Percentiles rank a stretch among this genome's conserved stretches.
phyloP scores from a whole-genome alignment of 2,329 filamentous ascomycete genomes.

The Byssochlamys sp. region DNA sequence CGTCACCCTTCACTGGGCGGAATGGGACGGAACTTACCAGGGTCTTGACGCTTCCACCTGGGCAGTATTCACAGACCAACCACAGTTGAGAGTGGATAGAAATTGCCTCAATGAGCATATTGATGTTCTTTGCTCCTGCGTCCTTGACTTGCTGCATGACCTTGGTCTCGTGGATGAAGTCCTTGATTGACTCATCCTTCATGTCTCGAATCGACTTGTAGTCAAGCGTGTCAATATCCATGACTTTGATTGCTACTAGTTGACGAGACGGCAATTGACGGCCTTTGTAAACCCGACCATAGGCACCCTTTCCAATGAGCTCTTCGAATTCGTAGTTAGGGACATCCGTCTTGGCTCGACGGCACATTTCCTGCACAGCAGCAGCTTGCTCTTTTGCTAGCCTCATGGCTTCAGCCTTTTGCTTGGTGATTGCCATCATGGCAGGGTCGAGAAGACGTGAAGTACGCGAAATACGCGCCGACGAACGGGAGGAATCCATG shows the following conservation, averaged over 20 bases:
- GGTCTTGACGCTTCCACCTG: conserved; percentile 56
- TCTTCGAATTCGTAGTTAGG: conserved; percentile 43
- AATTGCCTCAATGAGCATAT: conserved; percentile 55
- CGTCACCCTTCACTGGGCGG: background rate
- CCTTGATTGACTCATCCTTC: conserved; percentile 41
- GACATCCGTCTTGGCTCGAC: conserved; percentile 33
- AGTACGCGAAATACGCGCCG: conserved; percentile 21
- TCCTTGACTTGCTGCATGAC: conserved; percentile 55
- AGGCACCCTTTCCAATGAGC: conserved; percentile 43
- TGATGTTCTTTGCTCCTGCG: conserved; percentile 53
- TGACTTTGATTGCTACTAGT: conserved; percentile 43
- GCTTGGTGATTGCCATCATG: conserved; percentile 38
- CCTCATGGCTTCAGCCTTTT: conserved; percentile 40
- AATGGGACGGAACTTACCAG: conserved; percentile 39
- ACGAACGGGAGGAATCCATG: background rate
- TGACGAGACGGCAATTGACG: conserved; percentile 30
- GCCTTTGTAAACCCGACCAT: conserved; percentile 44
- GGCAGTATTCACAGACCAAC: conserved; percentile 59
- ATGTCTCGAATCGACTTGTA: conserved; percentile 38
- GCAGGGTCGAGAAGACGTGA: conserved; percentile 32
- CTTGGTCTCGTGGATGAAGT: conserved; percentile 53
- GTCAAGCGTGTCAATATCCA: conserved; percentile 42
- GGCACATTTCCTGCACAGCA: conserved; percentile 39
- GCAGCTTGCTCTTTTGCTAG: conserved; percentile 37
- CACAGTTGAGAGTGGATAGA: conserved; percentile 56